Conservation (phyloP, 2,329 filamentous ascomycete species). For the Colletotrichum lini region DNA sequence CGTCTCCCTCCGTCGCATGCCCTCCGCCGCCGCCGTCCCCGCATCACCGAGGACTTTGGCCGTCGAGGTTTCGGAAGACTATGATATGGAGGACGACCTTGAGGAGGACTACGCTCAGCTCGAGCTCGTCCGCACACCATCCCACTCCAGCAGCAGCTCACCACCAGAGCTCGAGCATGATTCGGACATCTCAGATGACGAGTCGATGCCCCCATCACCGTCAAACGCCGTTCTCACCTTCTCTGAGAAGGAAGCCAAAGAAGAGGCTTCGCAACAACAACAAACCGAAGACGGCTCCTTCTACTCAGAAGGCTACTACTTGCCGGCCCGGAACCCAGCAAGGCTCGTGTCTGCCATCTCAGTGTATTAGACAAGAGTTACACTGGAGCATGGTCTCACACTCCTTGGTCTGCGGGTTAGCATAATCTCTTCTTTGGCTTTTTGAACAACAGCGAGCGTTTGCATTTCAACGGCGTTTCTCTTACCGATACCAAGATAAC, state of each 20-base stretch:
- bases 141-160: slow-evolving; percentile 68
- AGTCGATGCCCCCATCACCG: slow-evolving; percentile 80
- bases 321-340: slow-evolving; percentile 65
- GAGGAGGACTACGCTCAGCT: slow-evolving; percentile 77
- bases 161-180: slow-evolving; percentile 81
- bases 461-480: slow-evolving; percentile 50
- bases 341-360: slow-evolving; percentile 69
- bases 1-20: slow-evolving; percentile 62
- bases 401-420: slow-evolving; percentile 40
- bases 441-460: slow-evolving; percentile 37
- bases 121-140: slow-evolving; percentile 77
- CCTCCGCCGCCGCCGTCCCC: slow-evolving; percentile 50
- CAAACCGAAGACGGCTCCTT: slow-evolving; percentile 57
- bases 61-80: slow-evolving; percentile 56
- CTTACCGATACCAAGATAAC: slow-evolving; percentile 45
- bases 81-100: slow-evolving; percentile 68
- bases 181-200: slow-evolving; percentile 79
- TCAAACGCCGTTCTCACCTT: slow-evolving; percentile 72
- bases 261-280: slow-evolving; percentile 55
- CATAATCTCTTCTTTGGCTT: slow-evolving; percentile 37
- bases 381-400: slow-evolving; percentile 24
- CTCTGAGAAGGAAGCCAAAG: slow-evolving; percentile 67
- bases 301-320: slow-evolving; percentile 69
- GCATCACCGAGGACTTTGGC: slow-evolving; percentile 45
- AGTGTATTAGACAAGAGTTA: slow-evolving; percentile 62